Base-by-base conservation (phyloP, 2,329 filamentous ascomycete species). In the Hypoxylon sp. region DNA sequence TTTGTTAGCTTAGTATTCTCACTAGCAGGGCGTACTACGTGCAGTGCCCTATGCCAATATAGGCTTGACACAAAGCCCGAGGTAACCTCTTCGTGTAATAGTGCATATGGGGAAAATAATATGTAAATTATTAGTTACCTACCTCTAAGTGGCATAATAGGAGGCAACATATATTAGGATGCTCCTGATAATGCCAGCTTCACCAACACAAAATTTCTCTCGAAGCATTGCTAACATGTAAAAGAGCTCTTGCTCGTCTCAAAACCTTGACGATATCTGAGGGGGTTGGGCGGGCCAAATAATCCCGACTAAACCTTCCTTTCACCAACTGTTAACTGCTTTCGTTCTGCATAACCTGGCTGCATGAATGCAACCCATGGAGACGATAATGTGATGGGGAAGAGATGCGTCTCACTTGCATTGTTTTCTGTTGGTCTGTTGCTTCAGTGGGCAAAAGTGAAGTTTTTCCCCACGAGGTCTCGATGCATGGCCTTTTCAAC, bases 401-500 rank as follows among this genome's bases (percentile, higher is more conserved):
- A 13, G 21, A 44, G 17, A 58, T 53, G 35, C 55, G 54, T 39
- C 56, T 64, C n/a, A 56, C 53, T 44, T 56, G 58, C 39, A 57
- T 61, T 48, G 19, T 53, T 10, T 15, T 42, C 29, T 31, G 57
- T 11, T 39, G 11, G 15, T 27, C 24, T 27, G 24, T 3, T 27
- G 24, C 19, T 54, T 69, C 47, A 64, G 19, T 57, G 57, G 10
- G 68, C 70, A 48, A 72, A 72, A 6, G 56, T 59, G 31, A 61
- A 72, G 2, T 27, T 52, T 17, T 58, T 56, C n/a, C 62, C 46
- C 50, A 50, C 17, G 7, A 72, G 60, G 15, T 69, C 39, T n/a
- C 64, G 61, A 42, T 74, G 51, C 72, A 73, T 74, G n/a, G 72
- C 62, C 29, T 44, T 66, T 19, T 72, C 67, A 29, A 32, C 19